Base-by-base conservation (phyloP, 352 stramenopile genomes). In the Phytopythium sindhum region DNA sequence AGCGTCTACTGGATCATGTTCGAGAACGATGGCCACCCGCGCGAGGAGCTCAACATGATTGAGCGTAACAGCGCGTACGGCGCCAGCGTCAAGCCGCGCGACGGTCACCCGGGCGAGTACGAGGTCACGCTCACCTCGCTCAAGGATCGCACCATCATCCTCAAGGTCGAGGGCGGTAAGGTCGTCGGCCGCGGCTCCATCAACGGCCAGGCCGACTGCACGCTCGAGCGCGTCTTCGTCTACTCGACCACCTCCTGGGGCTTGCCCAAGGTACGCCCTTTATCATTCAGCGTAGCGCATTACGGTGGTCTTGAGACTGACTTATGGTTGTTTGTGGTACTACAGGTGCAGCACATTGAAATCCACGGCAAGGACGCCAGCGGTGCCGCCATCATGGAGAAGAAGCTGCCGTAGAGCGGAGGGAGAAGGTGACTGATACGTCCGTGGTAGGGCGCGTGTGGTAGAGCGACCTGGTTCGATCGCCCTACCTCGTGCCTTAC, bases 1-100 rank as follows among this genome's bases (percentile, higher is more conserved):
- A 82, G 91, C 57, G 85, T 95, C 31, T 91, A 92, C 74, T 95
- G 87, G 87, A 84, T 95, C 80, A 95, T 95, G 87, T 95, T 93
- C 70, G 87, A 95, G 72, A 86, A 94, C 57, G 80, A 91, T 57
- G 85, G 85, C 66, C 59, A 83, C 65, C 81, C 84, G 42, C 84
- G 85, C 57, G 86, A 95, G 60, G 85, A 91, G 61, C 80, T 95
- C 68, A 95, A 95, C 72, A 68, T 93, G 73, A 92, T 95, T 50
- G 86, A 95, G 69, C 81, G 83, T 70, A 93, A 90, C 73, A 91
- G 82, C 64, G 86, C 83, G 39, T 95, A 95, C 74, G 86, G 86
- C 31, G 80, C 74, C 17, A 78, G 64, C n/a, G 77, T 91, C 65
- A 93, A 91, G 77, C 77, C 84, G 6, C 71, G 80, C 51, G 72